phyloP scores from a whole-genome alignment of 306 rosid species.

The Ormosia semicastrata region DNA sequence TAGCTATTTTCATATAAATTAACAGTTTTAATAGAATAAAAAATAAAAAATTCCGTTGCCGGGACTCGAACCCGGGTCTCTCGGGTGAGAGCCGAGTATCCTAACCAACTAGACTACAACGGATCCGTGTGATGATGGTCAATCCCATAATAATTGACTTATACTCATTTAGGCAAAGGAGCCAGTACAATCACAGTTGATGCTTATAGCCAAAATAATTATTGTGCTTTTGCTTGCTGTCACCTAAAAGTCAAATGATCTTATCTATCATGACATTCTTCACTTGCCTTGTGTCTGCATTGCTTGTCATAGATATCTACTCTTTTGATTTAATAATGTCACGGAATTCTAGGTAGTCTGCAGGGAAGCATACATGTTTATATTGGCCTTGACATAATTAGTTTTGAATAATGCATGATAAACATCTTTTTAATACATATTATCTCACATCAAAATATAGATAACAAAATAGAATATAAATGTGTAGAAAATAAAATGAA shows the following conservation, averaged over 20 bases:
- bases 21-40: neutral
- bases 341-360: no score
- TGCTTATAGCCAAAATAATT: no score
- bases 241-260: neutral
- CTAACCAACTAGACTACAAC: slow-evolving; percentile 45
- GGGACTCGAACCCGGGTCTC: slow-evolving; percentile 39
- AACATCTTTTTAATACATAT: no score
- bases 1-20: no score
- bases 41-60: slow-evolving; percentile 17
- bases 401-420: neutral
- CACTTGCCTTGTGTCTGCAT: neutral
- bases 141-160: no score
- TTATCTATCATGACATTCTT: neutral
- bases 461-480: no score
- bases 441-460: no score
- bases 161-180: no score
- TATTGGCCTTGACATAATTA: neutral
- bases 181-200: no score
- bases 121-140: neutral
- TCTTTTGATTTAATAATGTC: no score
- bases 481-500: no score
- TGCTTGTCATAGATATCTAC: neutral
- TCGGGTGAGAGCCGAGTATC: slow-evolving; percentile 39
- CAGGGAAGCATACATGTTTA: neutral
- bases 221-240: no score